A percentile compares a stretch with the other conserved stretches of the same genome.
Evolutionary conservation across 441 rosid genomes (phyloP).

Genomic region (Oxalis stricta): DNA sequence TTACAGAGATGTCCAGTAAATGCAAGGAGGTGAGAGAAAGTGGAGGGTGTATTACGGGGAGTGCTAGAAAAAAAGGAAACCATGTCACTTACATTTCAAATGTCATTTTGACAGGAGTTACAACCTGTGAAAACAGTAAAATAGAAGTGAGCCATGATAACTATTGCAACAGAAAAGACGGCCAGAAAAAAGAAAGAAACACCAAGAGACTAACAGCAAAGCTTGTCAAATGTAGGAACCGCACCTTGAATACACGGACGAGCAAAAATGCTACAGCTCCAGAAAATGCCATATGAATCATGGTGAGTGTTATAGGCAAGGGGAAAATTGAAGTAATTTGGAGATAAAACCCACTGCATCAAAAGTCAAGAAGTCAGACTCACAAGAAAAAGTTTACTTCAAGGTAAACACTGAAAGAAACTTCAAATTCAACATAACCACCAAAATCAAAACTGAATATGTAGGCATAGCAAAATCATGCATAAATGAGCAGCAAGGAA

Average conservation of each 20-base stretch:
- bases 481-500: too few relatives aligned
- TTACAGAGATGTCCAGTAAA: constrained; percentile 1
- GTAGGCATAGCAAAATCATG: not conserved
- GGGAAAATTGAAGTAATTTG: constrained; percentile 92
- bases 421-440: not conserved
- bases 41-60: constrained; percentile 1
- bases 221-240: constrained; percentile 2
- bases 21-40: too few relatives aligned
- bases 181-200: not conserved
- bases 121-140: constrained; percentile 41
- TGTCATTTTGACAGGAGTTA: constrained; percentile 93
- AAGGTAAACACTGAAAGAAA: constrained; percentile 5
- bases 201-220: not conserved
- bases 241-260: constrained; percentile 93
- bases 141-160: too few relatives aligned
- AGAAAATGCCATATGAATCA: constrained; percentile 98
- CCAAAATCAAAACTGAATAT: not conserved
- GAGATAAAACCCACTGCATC: constrained; percentile 96
- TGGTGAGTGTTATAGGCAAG: constrained; percentile 82
- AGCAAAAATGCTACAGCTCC: constrained; percentile 75
- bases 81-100: constrained; percentile 71
- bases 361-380: constrained; percentile 6
- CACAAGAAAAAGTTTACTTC: not conserved
- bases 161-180: too few relatives aligned
- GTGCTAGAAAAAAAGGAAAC: not conserved